A percentile compares a stretch with the other conserved stretches of the same genome.
Evolutionary conservation across 2,329 filamentous ascomycete genomes (phyloP).

Genomic region (Acrocalymma vagum): DNA sequence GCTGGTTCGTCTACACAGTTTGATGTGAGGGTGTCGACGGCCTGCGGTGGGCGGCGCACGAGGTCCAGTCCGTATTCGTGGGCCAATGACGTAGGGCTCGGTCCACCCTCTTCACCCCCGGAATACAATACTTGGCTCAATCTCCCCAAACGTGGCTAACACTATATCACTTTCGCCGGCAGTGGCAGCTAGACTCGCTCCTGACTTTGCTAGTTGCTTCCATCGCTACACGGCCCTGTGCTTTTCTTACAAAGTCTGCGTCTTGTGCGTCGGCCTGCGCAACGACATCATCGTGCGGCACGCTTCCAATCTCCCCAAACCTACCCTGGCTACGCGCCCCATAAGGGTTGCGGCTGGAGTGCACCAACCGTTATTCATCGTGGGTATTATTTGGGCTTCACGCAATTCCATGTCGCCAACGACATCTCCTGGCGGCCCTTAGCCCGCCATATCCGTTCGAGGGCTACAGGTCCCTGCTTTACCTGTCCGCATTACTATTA

Average conservation of each 20-base stretch:
- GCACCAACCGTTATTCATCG: no score
- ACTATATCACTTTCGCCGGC: conserved; percentile 5
- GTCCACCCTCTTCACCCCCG: conserved; percentile 19
- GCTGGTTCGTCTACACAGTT: conserved; percentile 7
- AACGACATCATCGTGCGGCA: conserved; percentile 25
- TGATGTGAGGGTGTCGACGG: conserved; percentile 3
- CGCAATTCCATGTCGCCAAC: no score
- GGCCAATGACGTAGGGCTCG: conserved; percentile 35
- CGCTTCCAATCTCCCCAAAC: not conserved
- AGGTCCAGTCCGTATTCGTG: conserved; percentile 10
- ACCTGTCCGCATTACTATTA: no score
- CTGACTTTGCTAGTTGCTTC: no score
- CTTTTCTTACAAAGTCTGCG: no score
- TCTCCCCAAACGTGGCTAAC: conserved; percentile 8
- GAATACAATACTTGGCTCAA: conserved; percentile 14
- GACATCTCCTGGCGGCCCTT: no score
- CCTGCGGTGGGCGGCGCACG: conserved; percentile 19
- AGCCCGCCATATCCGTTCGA: no score
- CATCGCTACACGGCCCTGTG: not conserved
- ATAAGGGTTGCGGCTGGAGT: no score
- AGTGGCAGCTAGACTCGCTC: conserved; percentile 6
- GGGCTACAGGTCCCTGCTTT: no score
- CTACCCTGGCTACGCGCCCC: conserved; percentile 1
- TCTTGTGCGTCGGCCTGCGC: conserved; percentile 4
- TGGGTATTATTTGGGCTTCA: no score